Percentiles rank a stretch among this genome's conserved stretches.
Conservation (phyloP, 257 asterid genomes). For the Solanum neorickii region DNA sequence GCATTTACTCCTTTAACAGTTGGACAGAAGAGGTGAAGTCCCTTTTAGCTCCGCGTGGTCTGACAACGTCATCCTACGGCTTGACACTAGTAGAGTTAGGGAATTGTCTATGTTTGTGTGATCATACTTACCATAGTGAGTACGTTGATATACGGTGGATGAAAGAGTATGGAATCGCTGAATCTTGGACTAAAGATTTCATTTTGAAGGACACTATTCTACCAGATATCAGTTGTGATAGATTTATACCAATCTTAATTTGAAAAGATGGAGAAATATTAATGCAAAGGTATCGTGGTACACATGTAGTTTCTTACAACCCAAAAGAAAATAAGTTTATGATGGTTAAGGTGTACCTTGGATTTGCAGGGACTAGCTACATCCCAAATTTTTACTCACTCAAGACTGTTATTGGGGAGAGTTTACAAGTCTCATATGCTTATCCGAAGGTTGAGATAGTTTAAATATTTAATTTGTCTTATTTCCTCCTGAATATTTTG, state of each 20-base stretch:
- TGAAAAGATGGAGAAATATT: neutral
- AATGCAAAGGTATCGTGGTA: neutral
- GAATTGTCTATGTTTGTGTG: neutral
- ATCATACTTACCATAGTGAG: neutral
- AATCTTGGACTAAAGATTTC: neutral
- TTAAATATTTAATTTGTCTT: neutral
- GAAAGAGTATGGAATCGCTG: neutral
- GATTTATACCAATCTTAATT: too few species aligned
- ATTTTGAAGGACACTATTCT: neutral
- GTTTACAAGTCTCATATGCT: neutral
- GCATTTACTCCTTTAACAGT: neutral
- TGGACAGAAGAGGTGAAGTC: neutral
- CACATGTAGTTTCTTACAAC: neutral
- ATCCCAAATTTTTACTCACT: neutral
- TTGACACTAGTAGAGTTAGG: neutral
- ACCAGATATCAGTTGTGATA: neutral
- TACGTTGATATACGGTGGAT: neutral
- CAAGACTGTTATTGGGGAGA: neutral
- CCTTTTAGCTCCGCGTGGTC: neutral
- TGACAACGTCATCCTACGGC: neutral
- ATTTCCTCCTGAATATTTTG: neutral
- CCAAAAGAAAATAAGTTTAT: neutral
- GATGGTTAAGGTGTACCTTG: neutral
- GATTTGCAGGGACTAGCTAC: neutral
- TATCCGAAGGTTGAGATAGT: neutral